Conservation (phyloP, 202 grass and related monocot genomes). For the Musa balbisiana region DNA sequence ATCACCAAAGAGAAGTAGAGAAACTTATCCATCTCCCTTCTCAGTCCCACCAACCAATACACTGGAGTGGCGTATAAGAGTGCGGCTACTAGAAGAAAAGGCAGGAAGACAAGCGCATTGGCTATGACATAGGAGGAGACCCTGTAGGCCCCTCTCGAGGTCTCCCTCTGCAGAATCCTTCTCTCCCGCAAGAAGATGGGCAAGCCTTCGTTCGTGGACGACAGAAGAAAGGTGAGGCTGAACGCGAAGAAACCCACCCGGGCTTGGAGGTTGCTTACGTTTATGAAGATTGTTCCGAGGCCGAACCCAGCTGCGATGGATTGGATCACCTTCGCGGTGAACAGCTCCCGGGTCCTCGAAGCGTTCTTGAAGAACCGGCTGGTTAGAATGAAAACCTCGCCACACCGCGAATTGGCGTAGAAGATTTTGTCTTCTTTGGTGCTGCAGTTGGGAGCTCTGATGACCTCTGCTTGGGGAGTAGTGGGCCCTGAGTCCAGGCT, state of each 20-base stretch:
- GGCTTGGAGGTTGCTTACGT: conserved; percentile 52
- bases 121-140: conserved; percentile 72
- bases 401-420: conserved; percentile 53
- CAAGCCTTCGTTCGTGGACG: conserved; percentile 72
- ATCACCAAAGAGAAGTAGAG: conserved; percentile 81
- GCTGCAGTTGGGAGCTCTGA: not conserved
- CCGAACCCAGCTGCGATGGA: conserved; percentile 50
- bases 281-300: conserved; percentile 75
- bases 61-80: conserved; percentile 61
- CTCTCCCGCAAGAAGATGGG: conserved; percentile 87
- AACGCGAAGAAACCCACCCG: conserved; percentile 93
- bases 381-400: conserved; percentile 44
- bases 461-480: not conserved
- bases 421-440: conserved; percentile 21
- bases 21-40: conserved; percentile 45
- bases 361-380: conserved; percentile 56
- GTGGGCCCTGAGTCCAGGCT: conserved; percentile 25
- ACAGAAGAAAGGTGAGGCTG: conserved; percentile 84
- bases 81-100: conserved; percentile 58
- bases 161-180: conserved; percentile 69
- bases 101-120: conserved; percentile 56
- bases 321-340: conserved; percentile 70
- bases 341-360: conserved; percentile 58
- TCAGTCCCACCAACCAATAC: conserved; percentile 82
- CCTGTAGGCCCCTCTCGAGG: conserved; percentile 76